Evolutionary conservation across 768 basidiomycete species (phyloP), one percentile per base, ranked within the genome.

Genomic region (Tubosaeta brunneosetosa): DNA sequence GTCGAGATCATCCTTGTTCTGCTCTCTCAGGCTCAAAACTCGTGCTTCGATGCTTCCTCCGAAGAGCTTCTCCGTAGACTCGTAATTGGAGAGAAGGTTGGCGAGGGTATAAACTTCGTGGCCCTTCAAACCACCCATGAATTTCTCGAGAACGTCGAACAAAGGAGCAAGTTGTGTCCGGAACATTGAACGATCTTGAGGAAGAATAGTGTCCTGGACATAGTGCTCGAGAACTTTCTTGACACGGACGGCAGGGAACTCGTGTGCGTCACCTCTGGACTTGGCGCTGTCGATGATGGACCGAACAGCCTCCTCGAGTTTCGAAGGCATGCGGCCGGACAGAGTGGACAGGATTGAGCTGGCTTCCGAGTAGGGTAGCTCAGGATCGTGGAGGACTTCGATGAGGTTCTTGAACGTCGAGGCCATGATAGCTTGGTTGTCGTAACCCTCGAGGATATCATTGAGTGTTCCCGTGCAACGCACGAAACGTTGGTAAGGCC

Each of bases 401-500:
- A 91, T 76, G 52, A 99, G 84, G 42, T 93, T 88, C 69, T 92
- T 94, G 64, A 97, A 76, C 11, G 91, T 91, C 5, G 85, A 72
- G 17, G 79, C 77, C 88, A 98, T 93, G 59, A 90, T 77, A 6
- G 92, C 86, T 64, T 93, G 91, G 73, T 97, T 97, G 73, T 99
- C 97, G 71, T 88, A 99, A 34, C 97, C 97, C 52, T 93, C 90
- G 55, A 99, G 79, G 61, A 97, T 94, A 72, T 97, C 93, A 68
- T 85, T 83, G 48, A 99, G 78, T 50, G 87, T 79, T 57, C 81
- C 79, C 49, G 87, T 73, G 72, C 86, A 87, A 60, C 82, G 82
- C 49, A 80, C 75, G 52, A 92, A 82, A 53, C 82, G 83, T 68
- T 99, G 97, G 66, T 97, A 86, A 36, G 92, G 82, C 73, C 94